Evolutionary conservation across 2,329 filamentous ascomycete genomes (phyloP).

Genomic region (Helotiales sp.): DNA sequence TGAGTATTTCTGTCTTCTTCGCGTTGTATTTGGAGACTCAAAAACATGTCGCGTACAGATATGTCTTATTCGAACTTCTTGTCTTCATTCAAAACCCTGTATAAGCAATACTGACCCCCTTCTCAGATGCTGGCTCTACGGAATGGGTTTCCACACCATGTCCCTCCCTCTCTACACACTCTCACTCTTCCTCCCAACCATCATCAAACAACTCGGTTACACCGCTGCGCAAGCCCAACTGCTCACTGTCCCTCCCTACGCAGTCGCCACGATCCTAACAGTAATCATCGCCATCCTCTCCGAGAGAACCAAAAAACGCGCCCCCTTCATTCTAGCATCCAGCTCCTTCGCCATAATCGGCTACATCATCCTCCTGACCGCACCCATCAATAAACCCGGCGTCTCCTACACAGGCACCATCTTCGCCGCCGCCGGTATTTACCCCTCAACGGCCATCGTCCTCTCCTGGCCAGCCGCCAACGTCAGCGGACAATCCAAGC

Average conservation of each 20-base stretch:
- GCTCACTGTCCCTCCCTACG: conserved; percentile 57
- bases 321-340: conserved; percentile 60
- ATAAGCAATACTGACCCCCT: neutral
- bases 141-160: conserved; percentile 73
- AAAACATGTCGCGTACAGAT: no score
- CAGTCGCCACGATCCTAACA: conserved; percentile 62
- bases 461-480: conserved; percentile 76
- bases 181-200: conserved; percentile 48
- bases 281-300: conserved; percentile 55
- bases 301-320: conserved; percentile 48
- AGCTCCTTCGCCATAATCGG: conserved; percentile 61
- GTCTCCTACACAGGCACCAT: conserved; percentile 63
- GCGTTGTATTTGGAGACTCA: neutral
- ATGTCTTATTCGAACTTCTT: no score
- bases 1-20: neutral
- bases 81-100: no score
- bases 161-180: conserved; percentile 57
- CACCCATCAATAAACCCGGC: conserved; percentile 44
- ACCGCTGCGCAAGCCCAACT: conserved; percentile 52
- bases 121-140: conserved; percentile 68
- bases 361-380: conserved; percentile 56
- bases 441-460: conserved; percentile 66
- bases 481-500: conserved; percentile 72
- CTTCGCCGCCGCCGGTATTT: conserved; percentile 70
- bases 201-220: conserved; percentile 57